Percentiles rank a stretch among this genome's conserved stretches.
phyloP scores from a whole-genome alignment of 495 filamentous ascomycete genomes.

The Annulohypoxylon bovei region DNA sequence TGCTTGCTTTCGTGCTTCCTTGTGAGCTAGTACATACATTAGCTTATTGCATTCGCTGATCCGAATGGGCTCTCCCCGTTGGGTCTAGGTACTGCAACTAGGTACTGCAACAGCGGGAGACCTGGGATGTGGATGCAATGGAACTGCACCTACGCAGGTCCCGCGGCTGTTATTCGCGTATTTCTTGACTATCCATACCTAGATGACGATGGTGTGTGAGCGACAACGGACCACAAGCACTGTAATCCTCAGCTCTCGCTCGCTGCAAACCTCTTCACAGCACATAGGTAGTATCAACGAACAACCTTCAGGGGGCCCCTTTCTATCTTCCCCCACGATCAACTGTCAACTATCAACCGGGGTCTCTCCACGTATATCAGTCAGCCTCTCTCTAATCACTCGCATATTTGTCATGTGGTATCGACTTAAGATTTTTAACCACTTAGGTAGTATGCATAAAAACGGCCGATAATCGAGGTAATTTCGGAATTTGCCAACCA shows the following conservation, averaged over 20 bases:
- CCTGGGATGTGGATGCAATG: conserved; percentile 36
- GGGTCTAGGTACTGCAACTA: conserved; percentile 25
- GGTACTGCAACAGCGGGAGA: conserved; percentile 36
- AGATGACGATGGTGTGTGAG: neutral
- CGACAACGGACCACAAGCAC: neutral
- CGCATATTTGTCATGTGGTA: conserved; percentile 27
- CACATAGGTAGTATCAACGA: neutral
- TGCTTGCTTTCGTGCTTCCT: conserved; percentile 28
- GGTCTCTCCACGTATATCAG: conserved; percentile 21
- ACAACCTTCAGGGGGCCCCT: conserved; percentile 12
- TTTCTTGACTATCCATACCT: too few relatives aligned
- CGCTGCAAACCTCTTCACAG: neutral
- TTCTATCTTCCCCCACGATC: conserved; percentile 33
- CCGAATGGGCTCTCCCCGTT: conserved; percentile 18
- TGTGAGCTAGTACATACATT: conserved; percentile 11
- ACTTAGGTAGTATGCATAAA: conserved; percentile 16
- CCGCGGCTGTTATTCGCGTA: conserved; percentile 16
- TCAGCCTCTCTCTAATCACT: conserved; percentile 25
- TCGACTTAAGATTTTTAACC: conserved; percentile 21
- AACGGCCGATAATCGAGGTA: conserved; percentile 37
- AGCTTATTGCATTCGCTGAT: conserved; percentile 20
- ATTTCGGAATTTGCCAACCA: conserved; percentile 38
- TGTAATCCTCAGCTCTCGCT: neutral
- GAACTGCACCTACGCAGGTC: conserved; percentile 39
- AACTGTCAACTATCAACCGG: conserved; percentile 25